A percentile compares a stretch with the other conserved stretches of the same genome.
phyloP scores from a whole-genome alignment of 2,329 filamentous ascomycete genomes.

The Aaosphaeria arxii region DNA sequence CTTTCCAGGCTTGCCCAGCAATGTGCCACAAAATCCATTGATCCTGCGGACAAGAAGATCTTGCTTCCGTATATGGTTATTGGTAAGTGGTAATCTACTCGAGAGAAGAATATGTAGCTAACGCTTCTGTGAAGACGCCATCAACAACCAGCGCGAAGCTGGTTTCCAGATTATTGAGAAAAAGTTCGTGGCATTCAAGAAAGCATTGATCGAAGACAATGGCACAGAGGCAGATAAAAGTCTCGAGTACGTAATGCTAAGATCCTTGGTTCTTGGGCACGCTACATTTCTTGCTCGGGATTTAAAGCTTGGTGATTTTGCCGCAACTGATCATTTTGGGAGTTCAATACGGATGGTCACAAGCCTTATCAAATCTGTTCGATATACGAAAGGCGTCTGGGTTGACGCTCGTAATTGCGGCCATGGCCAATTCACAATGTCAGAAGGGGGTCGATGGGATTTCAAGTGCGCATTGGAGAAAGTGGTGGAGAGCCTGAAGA shows the following conservation, averaged over 20 bases:
- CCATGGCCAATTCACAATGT: no score
- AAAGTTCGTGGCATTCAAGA: neutral
- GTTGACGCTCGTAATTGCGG: neutral
- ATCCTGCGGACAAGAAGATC: neutral
- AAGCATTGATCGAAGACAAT: neutral
- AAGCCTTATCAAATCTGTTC: neutral
- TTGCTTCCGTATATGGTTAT: neutral
- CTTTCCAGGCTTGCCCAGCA: neutral
- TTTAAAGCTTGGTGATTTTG: neutral
- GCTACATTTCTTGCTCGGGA: neutral
- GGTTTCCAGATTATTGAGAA: neutral
- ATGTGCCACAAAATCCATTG: neutral
- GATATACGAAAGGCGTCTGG: neutral
- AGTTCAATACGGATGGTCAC: neutral
- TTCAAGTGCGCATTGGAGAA: neutral
- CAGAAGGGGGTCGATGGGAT: no score
- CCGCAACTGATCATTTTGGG: neutral
- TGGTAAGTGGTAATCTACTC: neutral
- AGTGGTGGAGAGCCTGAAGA: neutral
- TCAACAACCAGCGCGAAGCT: neutral
- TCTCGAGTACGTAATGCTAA: neutral
- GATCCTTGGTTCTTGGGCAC: neutral
- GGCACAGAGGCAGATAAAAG: neutral
- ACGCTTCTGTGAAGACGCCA: neutral
- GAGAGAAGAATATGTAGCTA: neutral